Evolutionary conservation across 1,284 basidiomycete species (phyloP).

Genomic region (Volvariella surrecta): DNA sequence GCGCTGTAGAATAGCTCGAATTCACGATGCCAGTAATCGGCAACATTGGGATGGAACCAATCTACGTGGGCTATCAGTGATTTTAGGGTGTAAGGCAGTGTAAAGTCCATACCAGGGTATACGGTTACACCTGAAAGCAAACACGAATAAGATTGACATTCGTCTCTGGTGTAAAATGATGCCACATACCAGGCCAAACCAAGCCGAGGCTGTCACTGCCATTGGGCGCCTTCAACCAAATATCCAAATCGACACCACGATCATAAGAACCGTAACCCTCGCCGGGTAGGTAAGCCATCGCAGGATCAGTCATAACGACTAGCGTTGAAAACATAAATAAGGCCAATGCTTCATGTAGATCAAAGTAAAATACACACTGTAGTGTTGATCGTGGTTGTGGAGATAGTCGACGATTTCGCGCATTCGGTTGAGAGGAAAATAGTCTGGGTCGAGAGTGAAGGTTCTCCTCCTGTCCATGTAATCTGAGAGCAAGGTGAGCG

Average conservation of each 20-base stretch:
- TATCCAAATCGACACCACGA: conserved; percentile 41
- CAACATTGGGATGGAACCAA: conserved; percentile 54
- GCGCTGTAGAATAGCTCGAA: conserved; percentile 53
- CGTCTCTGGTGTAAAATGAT: neutral
- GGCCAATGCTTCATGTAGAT: neutral
- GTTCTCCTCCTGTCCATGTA: conserved; percentile 65
- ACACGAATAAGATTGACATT: conserved; percentile 13
- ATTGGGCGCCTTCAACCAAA: conserved; percentile 58
- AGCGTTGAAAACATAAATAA: too few species aligned
- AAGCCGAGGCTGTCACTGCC: conserved; percentile 53
- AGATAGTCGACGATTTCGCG: conserved; percentile 56
- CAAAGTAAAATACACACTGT: conserved; percentile 28
- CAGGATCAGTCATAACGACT: conserved; percentile 76
- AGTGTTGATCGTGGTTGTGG: conserved; percentile 50
- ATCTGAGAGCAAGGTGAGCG: conserved; percentile 29
- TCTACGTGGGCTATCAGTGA: too few species aligned
- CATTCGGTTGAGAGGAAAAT: conserved; percentile 57
- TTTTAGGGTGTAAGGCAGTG: too few species aligned
- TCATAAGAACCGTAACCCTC: conserved; percentile 47
- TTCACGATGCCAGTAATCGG: conserved; percentile 55
- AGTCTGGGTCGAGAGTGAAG: conserved; percentile 61
- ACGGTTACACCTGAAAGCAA: conserved; percentile 58
- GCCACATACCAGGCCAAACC: conserved; percentile 57
- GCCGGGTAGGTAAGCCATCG: conserved; percentile 43
- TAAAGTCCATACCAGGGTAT: conserved; percentile 46